Base-by-base conservation (phyloP, 2,329 filamentous ascomycete genomes). In the Paracoccidioides lutzii region DNA sequence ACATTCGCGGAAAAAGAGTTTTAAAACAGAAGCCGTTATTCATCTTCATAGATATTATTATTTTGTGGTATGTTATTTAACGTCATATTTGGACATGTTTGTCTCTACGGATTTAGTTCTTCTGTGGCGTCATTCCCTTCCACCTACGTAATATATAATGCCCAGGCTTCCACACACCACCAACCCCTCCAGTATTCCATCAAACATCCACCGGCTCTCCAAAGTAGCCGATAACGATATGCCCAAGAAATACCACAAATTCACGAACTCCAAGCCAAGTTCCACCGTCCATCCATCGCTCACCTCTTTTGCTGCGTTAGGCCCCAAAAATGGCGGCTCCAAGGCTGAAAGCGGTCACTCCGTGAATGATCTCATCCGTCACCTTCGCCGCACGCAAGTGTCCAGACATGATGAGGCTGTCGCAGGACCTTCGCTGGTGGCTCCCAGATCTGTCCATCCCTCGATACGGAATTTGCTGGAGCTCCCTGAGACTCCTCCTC, bases 291-390 rank as follows among this genome's bases (percentile, higher is more conserved):
- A 75, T 58, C 72, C 69, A 50, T 69, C 71, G 4, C 64, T 73
- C 37, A 59, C 59, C 22, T 66, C 68, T 2, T 70, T 67, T 10
- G 22, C 53, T 8, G 14, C 33, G 12, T 35, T 33, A 10, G 12
- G 15, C 41, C 5, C 14, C 14, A 62, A 60, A 7, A 58, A 51
- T 62, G 59, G 45, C 50, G 56, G 61, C 22, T 61, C 65, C 40
- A 61, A 62, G 37, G 40, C 59, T 22, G 55, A 63, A 30, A 56
- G 68, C 8, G 59, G 63, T 49, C 63, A 61, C 33, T 73, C 73
- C 5, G 75, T 77, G 60, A 77, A 76, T 59, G 74, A 75, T 56
- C 64, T 76, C 58, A 74, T 77, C 57, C 65, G 67, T 49, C 73
- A 75, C 43, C 72, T 76, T 9, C 73, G 75, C 40, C 71, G 70